Evolutionary conservation across 495 filamentous ascomycete species (phyloP), one percentile per base, ranked within the genome.

Genomic region (Aspergillus taichungensis): DNA sequence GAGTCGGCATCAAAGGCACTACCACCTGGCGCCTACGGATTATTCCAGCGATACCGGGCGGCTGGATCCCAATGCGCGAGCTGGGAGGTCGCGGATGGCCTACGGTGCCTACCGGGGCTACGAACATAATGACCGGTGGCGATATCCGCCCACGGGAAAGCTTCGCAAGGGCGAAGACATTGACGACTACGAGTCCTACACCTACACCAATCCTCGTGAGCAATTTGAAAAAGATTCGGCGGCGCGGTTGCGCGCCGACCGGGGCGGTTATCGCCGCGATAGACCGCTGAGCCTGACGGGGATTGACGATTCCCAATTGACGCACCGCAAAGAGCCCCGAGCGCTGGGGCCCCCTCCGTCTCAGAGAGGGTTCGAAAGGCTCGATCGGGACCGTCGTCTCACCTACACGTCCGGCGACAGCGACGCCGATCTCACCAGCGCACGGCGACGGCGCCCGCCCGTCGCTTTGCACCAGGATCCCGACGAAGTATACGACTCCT

Each of bases 171-270:
- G 74, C 9, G 78, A 82, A 40, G 82, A 82, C 55, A 76, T 80
- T 41, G 80, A 82, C 33, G 71, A 80, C 34, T 64, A 66, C 37
- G 60, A 70, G 54, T 79, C 79, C 1, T 87, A 81, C 54, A 83
- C 84, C 38, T 88, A 87, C 50, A 87, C 83, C 5, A 82, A 77
- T 24, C 77, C 81, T 7, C 71, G 77, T 50, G 83, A 87, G 47
- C 67, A 85, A 40, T 82, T 79, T 30, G 73, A 84, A 34, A 79
- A 79, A 37, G 84, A 88, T 47, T 69, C 78, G 63, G 58, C 69
- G 62, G 61, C 64, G 45, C 61, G 72, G 45, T 60, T 62, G 40
- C 64, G 68, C 40, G 67, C 62, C 33, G 71, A 74, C 30, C 56
- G 68, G 11, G 71, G 75, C 10, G 78, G 75, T 48, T 55, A 72